These are phyloP conservation scores for Coniochaeta sp. DNA, from an alignment of 2,329 filamentous ascomycete species.

Conservation along the genomic window DNA sequence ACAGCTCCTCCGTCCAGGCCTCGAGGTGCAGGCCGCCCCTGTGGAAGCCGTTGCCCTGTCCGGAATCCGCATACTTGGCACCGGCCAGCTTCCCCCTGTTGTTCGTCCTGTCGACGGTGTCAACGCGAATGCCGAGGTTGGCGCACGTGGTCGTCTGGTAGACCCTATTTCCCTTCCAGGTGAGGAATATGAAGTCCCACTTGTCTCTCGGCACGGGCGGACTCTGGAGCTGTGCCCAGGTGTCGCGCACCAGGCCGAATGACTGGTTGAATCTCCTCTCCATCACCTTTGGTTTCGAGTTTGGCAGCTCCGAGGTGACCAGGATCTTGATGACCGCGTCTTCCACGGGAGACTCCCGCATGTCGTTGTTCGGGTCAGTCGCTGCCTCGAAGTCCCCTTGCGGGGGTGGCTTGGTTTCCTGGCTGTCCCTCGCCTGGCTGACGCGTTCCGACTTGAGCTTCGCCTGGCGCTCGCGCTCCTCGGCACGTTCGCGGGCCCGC, in stretches of 20 bases:
- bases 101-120: not conserved
- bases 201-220: slow-evolving; percentile 27
- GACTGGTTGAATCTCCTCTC: slow-evolving; percentile 60
- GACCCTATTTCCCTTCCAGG: slow-evolving; percentile 66
- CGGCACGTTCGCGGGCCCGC: slow-evolving; percentile 28
- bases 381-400: not conserved
- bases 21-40: slow-evolving; percentile 63
- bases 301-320: slow-evolving; percentile 59
- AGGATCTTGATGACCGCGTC: slow-evolving; percentile 46
- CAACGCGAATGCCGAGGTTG: slow-evolving; percentile 53
- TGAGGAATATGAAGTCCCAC: slow-evolving; percentile 60
- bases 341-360: not conserved
- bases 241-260: slow-evolving; percentile 57
- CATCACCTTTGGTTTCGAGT: slow-evolving; percentile 42
- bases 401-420: not conserved
- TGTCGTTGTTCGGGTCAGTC: not conserved
- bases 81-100: slow-evolving; percentile 18
- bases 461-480: not conserved
- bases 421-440: not conserved
- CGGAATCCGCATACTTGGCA: slow-evolving; percentile 28
- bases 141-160: slow-evolving; percentile 70
- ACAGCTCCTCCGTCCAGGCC: slow-evolving; percentile 64
- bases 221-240: not conserved
- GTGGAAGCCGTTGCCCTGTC: slow-evolving; percentile 23
- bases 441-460: not conserved